Evolutionary conservation across 1,139 yeast species (phyloP).

Genomic region (Pichia sp.): DNA sequence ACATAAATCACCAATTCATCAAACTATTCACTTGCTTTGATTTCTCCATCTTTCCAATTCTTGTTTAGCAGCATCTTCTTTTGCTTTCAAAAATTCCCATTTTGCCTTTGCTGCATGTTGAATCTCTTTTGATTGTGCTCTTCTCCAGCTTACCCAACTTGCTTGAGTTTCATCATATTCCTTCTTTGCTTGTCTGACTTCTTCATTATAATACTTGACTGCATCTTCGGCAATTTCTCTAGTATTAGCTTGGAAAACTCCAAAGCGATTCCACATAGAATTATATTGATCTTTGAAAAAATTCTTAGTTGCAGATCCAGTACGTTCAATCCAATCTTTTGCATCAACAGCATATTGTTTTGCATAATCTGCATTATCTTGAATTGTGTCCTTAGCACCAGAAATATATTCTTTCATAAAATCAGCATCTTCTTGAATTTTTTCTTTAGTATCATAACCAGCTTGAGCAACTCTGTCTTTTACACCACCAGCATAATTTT

Average conservation of each 20-base stretch:
- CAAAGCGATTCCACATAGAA: conserved; percentile 24
- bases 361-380: conserved; percentile 8
- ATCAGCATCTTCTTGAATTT: conserved; percentile 3
- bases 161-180: conserved; percentile 17
- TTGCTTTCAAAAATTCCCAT: conserved; percentile 10
- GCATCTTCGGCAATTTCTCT: conserved; percentile 29
- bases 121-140: conserved; percentile 13
- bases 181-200: conserved; percentile 12
- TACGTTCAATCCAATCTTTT: conserved; percentile 1
- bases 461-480: conserved; percentile 9
- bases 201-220: conserved; percentile 14
- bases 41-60: conserved; percentile 16
- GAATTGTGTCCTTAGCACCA: conserved; percentile 3
- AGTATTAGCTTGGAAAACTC: conserved; percentile 26
- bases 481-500: conserved; percentile 1
- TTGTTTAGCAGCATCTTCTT: conserved; percentile 12
- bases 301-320: conserved; percentile 5
- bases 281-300: conserved; percentile 37
- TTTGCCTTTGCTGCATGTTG: conserved; percentile 15
- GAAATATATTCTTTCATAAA: conserved; percentile 6
- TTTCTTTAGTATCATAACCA: conserved; percentile 9
- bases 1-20: not conserved
- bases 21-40: not conserved
- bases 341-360: conserved; percentile 7
- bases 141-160: conserved; percentile 16